phyloP scores from a whole-genome alignment of 306 rosid species.

The peach (Prunus persica) region DNA sequence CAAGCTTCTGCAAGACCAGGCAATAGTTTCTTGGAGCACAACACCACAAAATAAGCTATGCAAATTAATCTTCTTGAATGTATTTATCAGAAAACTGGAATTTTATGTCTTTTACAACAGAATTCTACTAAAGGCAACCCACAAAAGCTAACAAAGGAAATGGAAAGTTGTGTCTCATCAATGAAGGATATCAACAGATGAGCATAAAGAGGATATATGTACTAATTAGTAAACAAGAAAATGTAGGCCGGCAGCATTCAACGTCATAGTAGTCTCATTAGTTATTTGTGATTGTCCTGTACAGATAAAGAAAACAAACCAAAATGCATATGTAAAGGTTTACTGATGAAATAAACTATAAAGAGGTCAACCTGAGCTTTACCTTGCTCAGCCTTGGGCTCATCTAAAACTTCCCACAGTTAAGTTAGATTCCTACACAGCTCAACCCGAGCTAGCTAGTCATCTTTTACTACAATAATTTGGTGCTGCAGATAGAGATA shows the following conservation, averaged over 20 bases:
- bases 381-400: not conserved
- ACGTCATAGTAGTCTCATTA: not conserved
- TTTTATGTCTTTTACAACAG: not conserved
- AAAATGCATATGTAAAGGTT: not conserved
- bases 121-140: not conserved
- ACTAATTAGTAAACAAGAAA: not conserved
- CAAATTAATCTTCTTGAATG: not conserved
- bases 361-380: not conserved
- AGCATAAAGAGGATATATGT: not conserved
- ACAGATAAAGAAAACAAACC: not conserved
- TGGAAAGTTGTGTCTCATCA: not conserved
- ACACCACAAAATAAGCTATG: not conserved
- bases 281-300: not conserved
- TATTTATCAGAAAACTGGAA: not conserved
- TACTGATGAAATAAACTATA: not conserved
- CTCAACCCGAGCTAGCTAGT: not conserved
- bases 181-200: not conserved
- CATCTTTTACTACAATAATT: not conserved
- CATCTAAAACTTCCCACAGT: not conserved
- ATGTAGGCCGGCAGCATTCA: not conserved
- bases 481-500: not conserved
- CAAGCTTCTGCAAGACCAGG: constrained; percentile 41
- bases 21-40: not conserved
- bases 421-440: not conserved
- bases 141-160: not conserved